Base-by-base conservation (phyloP, 1,139 yeast genomes). In the Candida tunisiensis region DNA sequence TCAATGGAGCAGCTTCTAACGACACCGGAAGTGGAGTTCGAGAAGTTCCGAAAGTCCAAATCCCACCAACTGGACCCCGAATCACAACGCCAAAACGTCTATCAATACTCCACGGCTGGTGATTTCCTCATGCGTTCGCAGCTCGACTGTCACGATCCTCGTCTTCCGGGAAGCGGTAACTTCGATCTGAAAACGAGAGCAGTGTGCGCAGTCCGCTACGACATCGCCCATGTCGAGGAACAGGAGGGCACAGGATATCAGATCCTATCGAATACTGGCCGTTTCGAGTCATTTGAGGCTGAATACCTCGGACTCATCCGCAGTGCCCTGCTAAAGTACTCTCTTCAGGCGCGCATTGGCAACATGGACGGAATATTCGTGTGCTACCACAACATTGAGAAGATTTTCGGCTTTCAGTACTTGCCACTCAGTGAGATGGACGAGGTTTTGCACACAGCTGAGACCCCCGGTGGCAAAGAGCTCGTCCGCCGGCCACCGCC, bases 351-450 rank as follows among this genome's bases (percentile, higher is more conserved):
- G 0, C 62, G 95, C 35, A 78, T 88, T 26, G 98, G 98, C 2
- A 73, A 78, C 41, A 88, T 88, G 98, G 95, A 85, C 49, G 98
- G 98, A 5, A 82, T 88, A 4, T 83, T 79, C 39, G 61, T 88
- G 15, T 94, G 94, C 0, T 88, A 75, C 47, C 98, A 88, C 51
- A 88, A 83, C 46, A 64, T 83, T 30, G 63, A 69, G 23, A 60
- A 72, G 25, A 68, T 85, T 44, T 79, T 88, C 50, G 98, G 96
- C 3, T 88, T 83, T 51, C 88, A 83, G 48, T 88, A 88, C 49
- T 51, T 88, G 16, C 88, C 93, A 1, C 53, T 83, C 27, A 54
- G 58, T 4, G 79, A 74, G 21, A 64, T 88, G 36, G 95, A 88
- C 46, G 55, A 56, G 37, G 56, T 65, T 14, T 55, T 63, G 40